A percentile compares a stretch with the other conserved stretches of the same genome.
Evolutionary conservation across 768 basidiomycete species (phyloP).

Genomic region (Plicaturopsis crispa): DNA sequence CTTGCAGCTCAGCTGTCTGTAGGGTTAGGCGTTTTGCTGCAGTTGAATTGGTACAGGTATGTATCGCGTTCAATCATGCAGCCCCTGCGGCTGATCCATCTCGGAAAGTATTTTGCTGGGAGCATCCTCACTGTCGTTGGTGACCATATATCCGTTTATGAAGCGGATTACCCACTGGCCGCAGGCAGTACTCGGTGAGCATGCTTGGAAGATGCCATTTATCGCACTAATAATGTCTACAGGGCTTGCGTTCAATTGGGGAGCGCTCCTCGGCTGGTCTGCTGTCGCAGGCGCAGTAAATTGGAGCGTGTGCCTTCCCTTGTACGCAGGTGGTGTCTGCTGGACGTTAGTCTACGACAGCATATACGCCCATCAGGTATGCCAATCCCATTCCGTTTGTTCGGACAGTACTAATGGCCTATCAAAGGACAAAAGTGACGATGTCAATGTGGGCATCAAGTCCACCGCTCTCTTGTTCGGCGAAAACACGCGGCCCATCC

Average conservation of each 20-base stretch:
- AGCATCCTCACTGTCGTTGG: constrained; percentile 83
- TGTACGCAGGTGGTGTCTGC: constrained; percentile 83
- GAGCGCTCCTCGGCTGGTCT: constrained; percentile 92
- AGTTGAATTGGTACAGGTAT: constrained; percentile 94
- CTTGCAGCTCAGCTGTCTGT: constrained; percentile 74
- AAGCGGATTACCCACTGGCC: constrained; percentile 97
- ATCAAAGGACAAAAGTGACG: constrained; percentile 83
- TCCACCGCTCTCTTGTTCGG: constrained; percentile 94
- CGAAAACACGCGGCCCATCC: constrained; percentile 63
- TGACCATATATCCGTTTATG: constrained; percentile 92
- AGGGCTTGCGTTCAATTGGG: constrained; percentile 98
- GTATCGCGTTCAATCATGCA: constrained; percentile 12
- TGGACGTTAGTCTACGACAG: constrained; percentile 98
- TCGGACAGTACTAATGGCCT: constrained; percentile 2
- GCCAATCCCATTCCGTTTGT: constrained; percentile 6
- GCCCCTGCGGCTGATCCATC: background rate
- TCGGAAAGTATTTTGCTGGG: constrained; percentile 81
- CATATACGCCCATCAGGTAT: constrained; percentile 94
- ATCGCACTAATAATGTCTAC: background rate
- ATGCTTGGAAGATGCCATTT: background rate
- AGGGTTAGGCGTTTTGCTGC: constrained; percentile 80
- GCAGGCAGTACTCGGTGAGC: constrained; percentile 84
- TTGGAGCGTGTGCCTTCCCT: constrained; percentile 77
- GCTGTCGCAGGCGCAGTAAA: constrained; percentile 77
- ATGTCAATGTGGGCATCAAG: constrained; percentile 79